phyloP scores from a whole-genome alignment of 1,139 yeast species.

The Scheffersomyces quercinus region DNA sequence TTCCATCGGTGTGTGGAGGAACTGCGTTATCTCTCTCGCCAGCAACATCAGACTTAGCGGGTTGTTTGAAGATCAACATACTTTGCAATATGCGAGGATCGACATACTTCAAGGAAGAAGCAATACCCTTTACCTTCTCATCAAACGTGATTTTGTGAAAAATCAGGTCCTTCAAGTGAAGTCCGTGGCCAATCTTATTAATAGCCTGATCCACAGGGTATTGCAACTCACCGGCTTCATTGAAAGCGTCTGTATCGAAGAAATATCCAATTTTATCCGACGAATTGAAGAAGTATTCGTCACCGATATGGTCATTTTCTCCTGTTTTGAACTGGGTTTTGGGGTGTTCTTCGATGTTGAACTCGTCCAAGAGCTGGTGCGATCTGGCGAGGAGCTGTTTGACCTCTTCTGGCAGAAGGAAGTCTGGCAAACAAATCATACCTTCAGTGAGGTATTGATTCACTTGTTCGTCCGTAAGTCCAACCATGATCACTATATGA shows the following conservation, averaged over 20 bases:
- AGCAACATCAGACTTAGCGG: constrained; percentile 30
- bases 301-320: constrained; percentile 68
- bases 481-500: constrained; percentile 3
- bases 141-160: constrained; percentile 56
- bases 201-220: constrained; percentile 59
- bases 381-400: constrained; percentile 43
- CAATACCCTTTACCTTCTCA: constrained; percentile 51
- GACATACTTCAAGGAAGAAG: constrained; percentile 49
- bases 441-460: constrained; percentile 56
- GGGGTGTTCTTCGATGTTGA: constrained; percentile 65
- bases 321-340: constrained; percentile 70
- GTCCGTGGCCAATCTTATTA: constrained; percentile 79
- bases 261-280: constrained; percentile 70
- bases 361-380: constrained; percentile 42
- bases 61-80: constrained; percentile 81
- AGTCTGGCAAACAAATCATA: constrained; percentile 59
- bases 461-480: constrained; percentile 41
- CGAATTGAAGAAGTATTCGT: constrained; percentile 67
- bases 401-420: constrained; percentile 46
- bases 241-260: constrained; percentile 73
- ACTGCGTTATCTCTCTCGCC: constrained; percentile 66
- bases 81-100: constrained; percentile 78
- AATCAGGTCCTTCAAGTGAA: constrained; percentile 55
- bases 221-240: constrained; percentile 47
- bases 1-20: constrained; percentile 78